phyloP scores from a whole-genome alignment of 176 grass and related monocot species.

The Lolium multiflorum region DNA sequence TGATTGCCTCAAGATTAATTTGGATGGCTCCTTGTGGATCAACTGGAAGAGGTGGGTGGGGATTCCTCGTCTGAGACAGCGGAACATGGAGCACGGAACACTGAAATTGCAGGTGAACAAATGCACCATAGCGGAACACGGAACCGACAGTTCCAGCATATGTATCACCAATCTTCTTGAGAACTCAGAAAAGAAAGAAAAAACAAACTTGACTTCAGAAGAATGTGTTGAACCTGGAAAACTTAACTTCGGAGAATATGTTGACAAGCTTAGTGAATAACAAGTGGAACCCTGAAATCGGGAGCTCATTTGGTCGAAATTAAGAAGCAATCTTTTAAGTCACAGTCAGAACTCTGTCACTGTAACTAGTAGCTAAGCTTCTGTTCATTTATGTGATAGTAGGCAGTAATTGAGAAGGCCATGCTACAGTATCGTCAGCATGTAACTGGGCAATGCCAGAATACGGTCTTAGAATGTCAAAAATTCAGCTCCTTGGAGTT shows the following conservation, averaged over 20 bases:
- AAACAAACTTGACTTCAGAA: no score
- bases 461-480: neutral
- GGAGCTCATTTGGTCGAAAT: neutral
- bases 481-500: neutral
- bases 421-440: neutral
- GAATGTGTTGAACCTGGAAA: no score
- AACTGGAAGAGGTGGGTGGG: no score
- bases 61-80: no score
- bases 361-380: neutral
- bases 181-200: neutral
- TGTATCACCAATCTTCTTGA: neutral
- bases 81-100: no score
- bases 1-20: no score
- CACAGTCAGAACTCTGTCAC: neutral
- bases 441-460: neutral
- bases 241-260: no score
- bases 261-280: constrained; percentile 45
- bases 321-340: neutral
- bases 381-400: neutral
- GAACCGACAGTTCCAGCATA: constrained; percentile 66
- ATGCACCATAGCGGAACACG: constrained; percentile 77
- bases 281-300: neutral
- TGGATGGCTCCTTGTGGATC: no score
- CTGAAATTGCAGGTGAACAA: constrained; percentile 50
- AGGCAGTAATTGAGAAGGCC: neutral